Conservation (phyloP, 176 grass and related monocot species). For the Alopecurus myosuroides region DNA sequence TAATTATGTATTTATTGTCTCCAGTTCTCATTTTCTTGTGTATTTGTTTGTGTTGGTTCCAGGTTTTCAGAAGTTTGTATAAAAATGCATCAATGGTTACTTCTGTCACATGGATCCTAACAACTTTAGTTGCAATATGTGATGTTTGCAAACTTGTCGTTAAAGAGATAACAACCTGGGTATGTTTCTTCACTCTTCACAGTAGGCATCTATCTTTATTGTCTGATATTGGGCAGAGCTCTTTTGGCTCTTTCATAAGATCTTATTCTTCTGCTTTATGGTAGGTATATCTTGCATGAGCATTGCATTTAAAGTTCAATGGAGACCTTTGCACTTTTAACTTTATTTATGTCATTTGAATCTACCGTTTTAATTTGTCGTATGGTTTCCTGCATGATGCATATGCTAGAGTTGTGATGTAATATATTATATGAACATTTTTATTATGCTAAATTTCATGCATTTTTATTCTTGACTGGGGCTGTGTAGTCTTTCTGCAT, state of each 20-base stretch:
- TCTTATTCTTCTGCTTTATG: background rate
- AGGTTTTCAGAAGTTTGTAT: slow-evolving; percentile 87
- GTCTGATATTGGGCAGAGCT: slow-evolving; percentile 1
- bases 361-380: background rate
- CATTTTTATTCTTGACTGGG: background rate
- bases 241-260: background rate
- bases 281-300: background rate
- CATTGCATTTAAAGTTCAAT: background rate
- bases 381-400: background rate
- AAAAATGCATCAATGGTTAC: slow-evolving; percentile 73
- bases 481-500: background rate
- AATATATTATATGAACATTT: background rate
- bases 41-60: slow-evolving; percentile 23
- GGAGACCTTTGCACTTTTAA: background rate
- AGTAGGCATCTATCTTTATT: slow-evolving; percentile 26
- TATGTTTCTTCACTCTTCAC: slow-evolving; percentile 25
- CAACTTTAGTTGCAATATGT: slow-evolving; percentile 69
- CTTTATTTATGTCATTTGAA: slow-evolving; percentile 3
- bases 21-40: background rate
- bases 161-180: slow-evolving; percentile 95
- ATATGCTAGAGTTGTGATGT: background rate
- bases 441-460: background rate
- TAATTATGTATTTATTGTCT: background rate
- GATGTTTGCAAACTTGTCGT: slow-evolving; percentile 82
- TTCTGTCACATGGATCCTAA: slow-evolving; percentile 56